These are phyloP conservation scores for Verticillium tricorpus DNA, from an alignment of 2,329 filamentous ascomycete genomes.

Conservation along the genomic window DNA sequence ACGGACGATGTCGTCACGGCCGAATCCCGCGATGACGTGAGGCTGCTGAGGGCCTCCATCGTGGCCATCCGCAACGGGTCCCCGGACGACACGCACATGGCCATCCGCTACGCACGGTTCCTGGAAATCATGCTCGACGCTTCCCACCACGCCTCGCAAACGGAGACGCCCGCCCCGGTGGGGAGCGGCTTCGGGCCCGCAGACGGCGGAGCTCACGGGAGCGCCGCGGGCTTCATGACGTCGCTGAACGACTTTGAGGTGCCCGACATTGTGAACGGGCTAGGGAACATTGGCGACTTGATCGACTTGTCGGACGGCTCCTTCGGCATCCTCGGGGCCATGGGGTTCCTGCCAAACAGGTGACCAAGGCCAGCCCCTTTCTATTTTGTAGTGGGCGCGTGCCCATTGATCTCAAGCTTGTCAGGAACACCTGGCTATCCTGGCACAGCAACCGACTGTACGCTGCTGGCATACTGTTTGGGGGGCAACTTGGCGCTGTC, in stretches of 20 bases:
- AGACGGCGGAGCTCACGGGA: background rate
- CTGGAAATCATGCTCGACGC: background rate
- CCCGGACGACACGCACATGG: slow-evolving; percentile 2
- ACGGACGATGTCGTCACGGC: background rate
- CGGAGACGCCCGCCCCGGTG: background rate
- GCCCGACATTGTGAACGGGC: background rate
- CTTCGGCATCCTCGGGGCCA: background rate
- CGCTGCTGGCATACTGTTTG: no score
- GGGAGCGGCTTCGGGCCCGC: background rate
- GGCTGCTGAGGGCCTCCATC: background rate
- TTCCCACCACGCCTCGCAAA: background rate
- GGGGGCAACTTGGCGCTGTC: no score
- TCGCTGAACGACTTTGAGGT: background rate
- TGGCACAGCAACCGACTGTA: no score
- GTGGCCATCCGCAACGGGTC: background rate
- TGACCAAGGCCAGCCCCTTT: no score
- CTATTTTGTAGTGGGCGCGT: no score
- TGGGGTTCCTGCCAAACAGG: background rate
- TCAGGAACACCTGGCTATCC: no score
- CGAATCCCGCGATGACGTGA: background rate
- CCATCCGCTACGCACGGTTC: background rate
- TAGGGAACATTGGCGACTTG: background rate
- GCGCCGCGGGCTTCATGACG: background rate
- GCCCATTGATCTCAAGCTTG: no score
- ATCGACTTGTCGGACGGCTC: background rate